Evolutionary conservation across 164 flowering plant genomes (phyloP), one percentile per base, ranked within the genome.

Genomic region (Berberis thunbergii): DNA sequence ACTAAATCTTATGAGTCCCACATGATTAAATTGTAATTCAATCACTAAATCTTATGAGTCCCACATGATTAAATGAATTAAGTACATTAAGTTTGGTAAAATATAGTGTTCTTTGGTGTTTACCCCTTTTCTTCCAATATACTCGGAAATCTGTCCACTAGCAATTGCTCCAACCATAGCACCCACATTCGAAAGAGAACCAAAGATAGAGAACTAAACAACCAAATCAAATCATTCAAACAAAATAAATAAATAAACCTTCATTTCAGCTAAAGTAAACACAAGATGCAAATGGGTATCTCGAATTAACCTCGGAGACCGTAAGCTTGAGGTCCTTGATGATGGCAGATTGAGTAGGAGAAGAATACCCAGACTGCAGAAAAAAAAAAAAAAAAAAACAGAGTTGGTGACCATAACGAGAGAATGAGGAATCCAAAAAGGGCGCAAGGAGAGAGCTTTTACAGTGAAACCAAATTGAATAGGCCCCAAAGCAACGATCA

Each of bases 401-500:
- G 26, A 26, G 26, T 26, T 26, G 80, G 41, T 26, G 26, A 26
- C 26, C 26, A 26, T 26, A 26, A 26, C 0, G 26, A 26, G 26
- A 26, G 26, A 13, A 4, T 7, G 52, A 41, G 2, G 56, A 6
- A 56, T 2, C 42, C 41, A 39, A 0, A 62, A 52, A 62, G 46
- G 52, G 7, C 6, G 7, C 62, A 0, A 43, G 13, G 45, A 44
- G 13, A 52, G n/a, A 26, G 54, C 4, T 52, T 7, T 52, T 73
- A 89, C 96, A 6, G 96, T 89, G 79, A 86, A 93, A 1, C 98
- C 97, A 65, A 86, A 89, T 60, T 93, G 98, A 74, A 93, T 80
- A 0, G 97, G 94, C 42, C 98, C 96, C 49, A 93, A 65, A 41
- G 96, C 88, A 52, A 86, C 96, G 65, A 93, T 81, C 62, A 83